A percentile compares a stretch with the other conserved stretches of the same genome.
These are phyloP conservation scores for Groenewaldozyma salmanticensis DNA, from an alignment of 805 yeast species.

Conservation along the genomic window DNA sequence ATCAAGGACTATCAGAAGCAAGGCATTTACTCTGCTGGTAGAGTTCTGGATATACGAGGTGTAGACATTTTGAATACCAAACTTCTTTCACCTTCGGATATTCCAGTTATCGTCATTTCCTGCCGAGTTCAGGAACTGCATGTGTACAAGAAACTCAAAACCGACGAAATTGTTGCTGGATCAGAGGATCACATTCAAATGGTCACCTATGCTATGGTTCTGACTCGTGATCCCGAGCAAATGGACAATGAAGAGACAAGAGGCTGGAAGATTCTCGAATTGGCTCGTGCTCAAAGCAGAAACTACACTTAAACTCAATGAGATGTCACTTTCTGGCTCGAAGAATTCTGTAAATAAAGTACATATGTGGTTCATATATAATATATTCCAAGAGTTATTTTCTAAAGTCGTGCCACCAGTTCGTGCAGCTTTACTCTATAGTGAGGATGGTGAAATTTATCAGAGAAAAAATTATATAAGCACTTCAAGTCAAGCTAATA, in stretches of 20 bases:
- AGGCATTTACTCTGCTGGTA: slow-evolving; percentile 83
- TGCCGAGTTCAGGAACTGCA: slow-evolving; percentile 96
- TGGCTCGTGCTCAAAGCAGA: slow-evolving; percentile 88
- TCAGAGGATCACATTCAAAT: slow-evolving; percentile 85
- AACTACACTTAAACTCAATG: slow-evolving; percentile 49
- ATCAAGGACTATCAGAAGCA: slow-evolving; percentile 88
- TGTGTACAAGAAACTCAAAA: slow-evolving; percentile 76
- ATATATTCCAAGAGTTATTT: no score
- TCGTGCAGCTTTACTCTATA: no score
- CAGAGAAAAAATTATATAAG: no score
- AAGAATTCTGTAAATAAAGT: no score
- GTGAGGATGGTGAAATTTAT: no score
- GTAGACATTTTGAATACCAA: slow-evolving; percentile 87
- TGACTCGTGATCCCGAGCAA: slow-evolving; percentile 88
- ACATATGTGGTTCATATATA: no score
- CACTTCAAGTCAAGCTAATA: no score
- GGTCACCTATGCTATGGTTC: slow-evolving; percentile 93
- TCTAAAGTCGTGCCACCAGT: no score
- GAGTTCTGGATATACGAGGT: slow-evolving; percentile 87
- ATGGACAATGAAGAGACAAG: slow-evolving; percentile 84
- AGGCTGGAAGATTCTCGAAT: slow-evolving; percentile 95
- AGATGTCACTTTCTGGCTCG: no score
- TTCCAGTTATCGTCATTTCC: slow-evolving; percentile 86
- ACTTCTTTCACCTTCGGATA: slow-evolving; percentile 78
- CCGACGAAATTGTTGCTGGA: slow-evolving; percentile 94